Evolutionary conservation across 495 filamentous ascomycete species (phyloP).

Genomic region (Rostrohypoxylon terebratum): DNA sequence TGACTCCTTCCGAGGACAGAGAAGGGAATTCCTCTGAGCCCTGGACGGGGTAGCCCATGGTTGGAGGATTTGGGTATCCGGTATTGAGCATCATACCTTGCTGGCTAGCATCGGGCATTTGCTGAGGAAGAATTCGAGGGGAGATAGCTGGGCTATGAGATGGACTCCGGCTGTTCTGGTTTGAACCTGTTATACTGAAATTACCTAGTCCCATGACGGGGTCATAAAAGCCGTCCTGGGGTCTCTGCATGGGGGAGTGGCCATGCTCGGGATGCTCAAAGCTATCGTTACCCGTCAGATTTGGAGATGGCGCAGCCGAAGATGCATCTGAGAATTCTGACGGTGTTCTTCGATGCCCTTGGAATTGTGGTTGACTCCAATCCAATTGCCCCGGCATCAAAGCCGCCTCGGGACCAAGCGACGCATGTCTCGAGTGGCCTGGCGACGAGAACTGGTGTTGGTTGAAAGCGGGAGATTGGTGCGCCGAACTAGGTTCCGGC

Average conservation of each 20-base stretch:
- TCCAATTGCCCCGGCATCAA: conserved; percentile 74
- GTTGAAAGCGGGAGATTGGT: conserved; percentile 67
- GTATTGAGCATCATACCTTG: conserved; percentile 46
- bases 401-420: conserved; percentile 82
- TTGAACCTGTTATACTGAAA: conserved; percentile 84
- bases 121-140: conserved; percentile 82
- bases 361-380: conserved; percentile 82
- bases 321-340: conserved; percentile 92
- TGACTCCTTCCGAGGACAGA: conserved; percentile 58
- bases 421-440: conserved; percentile 79
- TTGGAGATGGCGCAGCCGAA: conserved; percentile 84
- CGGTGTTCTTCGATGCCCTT: conserved; percentile 80
- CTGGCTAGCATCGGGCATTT: conserved; percentile 64
- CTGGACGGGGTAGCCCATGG: conserved; percentile 66
- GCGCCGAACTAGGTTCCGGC: conserved; percentile 69
- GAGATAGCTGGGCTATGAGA: conserved; percentile 87
- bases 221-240: conserved; percentile 81
- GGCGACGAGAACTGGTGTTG: conserved; percentile 68
- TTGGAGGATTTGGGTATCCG: conserved; percentile 47
- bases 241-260: conserved; percentile 81
- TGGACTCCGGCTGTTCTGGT: conserved; percentile 74
- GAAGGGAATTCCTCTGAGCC: conserved; percentile 69
- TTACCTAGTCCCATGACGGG: conserved; percentile 80
- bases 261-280: conserved; percentile 79
- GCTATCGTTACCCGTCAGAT: conserved; percentile 78